These are phyloP conservation scores for Metarhizium anisopliae DNA, from an alignment of 2,329 filamentous ascomycete species.

Conservation along the genomic window DNA sequence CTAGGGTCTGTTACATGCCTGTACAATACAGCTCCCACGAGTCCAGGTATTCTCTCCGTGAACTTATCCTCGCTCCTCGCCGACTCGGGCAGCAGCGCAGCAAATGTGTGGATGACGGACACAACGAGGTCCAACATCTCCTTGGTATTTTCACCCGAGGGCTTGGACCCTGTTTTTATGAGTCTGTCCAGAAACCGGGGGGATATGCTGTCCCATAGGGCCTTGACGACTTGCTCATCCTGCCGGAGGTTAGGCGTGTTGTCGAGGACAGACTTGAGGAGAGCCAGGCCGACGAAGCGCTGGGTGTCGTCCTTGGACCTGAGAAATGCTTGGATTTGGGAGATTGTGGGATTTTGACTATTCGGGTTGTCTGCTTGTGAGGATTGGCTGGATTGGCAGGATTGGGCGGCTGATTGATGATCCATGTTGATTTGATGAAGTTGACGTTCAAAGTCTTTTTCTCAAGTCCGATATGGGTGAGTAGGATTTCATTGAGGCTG, in stretches of 20 bases:
- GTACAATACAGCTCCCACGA: constrained; percentile 43
- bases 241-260: constrained; percentile 43
- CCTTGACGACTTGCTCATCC: constrained; percentile 34
- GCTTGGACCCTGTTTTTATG: constrained; percentile 41
- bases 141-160: constrained; percentile 35
- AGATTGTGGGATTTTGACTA: constrained; percentile 16
- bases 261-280: constrained; percentile 58
- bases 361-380: constrained; percentile 3
- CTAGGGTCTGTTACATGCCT: constrained; percentile 30
- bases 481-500: too few relatives aligned
- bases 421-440: background rate
- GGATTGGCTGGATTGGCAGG: constrained; percentile 1
- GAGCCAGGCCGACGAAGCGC: constrained; percentile 57
- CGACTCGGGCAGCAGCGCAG: constrained; percentile 43
- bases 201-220: constrained; percentile 51
- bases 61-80: constrained; percentile 36
- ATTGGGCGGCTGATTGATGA: background rate
- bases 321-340: constrained; percentile 47
- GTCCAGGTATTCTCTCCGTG: constrained; percentile 40
- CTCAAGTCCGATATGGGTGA: background rate
- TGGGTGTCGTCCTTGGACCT: constrained; percentile 56
- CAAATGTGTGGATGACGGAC: constrained; percentile 54
- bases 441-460: background rate
- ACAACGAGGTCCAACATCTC: constrained; percentile 57
- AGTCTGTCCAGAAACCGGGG: constrained; percentile 56